phyloP scores from a whole-genome alignment of 805 yeast species.

The Ogataea trehaloabstinens region DNA sequence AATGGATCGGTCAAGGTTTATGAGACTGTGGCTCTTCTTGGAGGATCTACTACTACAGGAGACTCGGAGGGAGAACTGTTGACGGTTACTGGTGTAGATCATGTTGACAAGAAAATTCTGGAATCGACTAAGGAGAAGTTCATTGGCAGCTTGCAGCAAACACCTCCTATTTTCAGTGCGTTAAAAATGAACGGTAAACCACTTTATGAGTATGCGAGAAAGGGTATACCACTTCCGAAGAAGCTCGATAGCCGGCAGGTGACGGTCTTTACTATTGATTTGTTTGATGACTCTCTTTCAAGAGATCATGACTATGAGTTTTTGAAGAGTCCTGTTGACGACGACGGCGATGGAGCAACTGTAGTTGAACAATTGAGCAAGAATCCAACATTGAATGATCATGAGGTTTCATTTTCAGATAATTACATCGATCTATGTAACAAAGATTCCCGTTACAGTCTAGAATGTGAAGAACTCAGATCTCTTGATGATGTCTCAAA shows the following conservation, averaged over 20 bases:
- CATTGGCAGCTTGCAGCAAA: conserved; percentile 78
- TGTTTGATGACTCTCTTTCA: conserved; percentile 53
- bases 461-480: conserved; percentile 40
- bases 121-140: conserved; percentile 56
- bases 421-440: conserved; percentile 49
- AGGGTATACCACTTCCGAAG: conserved; percentile 79
- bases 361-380: conserved; percentile 35
- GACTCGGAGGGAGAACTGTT: conserved; percentile 86
- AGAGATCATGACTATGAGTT: conserved; percentile 55
- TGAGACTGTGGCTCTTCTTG: conserved; percentile 81
- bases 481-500: conserved; percentile 35
- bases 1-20: conserved; percentile 76
- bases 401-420: conserved; percentile 56
- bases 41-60: conserved; percentile 90
- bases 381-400: conserved; percentile 61
- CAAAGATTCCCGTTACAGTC: conserved; percentile 30
- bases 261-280: conserved; percentile 50
- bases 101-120: conserved; percentile 54
- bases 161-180: conserved; percentile 95
- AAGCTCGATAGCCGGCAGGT: conserved; percentile 79
- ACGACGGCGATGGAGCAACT: conserved; percentile 44
- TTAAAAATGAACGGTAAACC: conserved; percentile 93
- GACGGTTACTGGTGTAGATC: conserved; percentile 53
- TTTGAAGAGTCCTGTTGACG: conserved; percentile 43
- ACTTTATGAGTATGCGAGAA: conserved; percentile 89